Evolutionary conservation across 2,329 filamentous ascomycete species (phyloP).

Genomic region (Shiraia sp.): DNA sequence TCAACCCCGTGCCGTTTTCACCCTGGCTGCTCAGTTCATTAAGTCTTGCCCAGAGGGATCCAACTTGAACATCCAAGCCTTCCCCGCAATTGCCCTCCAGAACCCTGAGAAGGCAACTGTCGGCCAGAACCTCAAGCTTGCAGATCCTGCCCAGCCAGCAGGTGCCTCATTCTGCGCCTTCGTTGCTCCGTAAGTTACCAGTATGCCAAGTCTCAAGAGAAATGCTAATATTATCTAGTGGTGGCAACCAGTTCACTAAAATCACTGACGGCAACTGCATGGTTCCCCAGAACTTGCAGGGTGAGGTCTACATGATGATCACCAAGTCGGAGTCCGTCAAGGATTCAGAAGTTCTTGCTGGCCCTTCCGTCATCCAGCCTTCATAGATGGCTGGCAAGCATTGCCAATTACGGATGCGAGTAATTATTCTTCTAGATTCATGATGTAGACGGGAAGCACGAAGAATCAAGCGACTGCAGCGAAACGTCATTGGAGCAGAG

Average conservation of each 20-base stretch:
- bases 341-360: slow-evolving; percentile 63
- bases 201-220: slow-evolving; percentile 18
- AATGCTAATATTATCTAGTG: slow-evolving; percentile 33
- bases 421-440: slow-evolving; percentile 8
- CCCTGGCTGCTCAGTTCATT: slow-evolving; percentile 75
- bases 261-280: slow-evolving; percentile 62
- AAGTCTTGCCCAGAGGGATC: slow-evolving; percentile 66
- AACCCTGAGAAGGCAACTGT: slow-evolving; percentile 52
- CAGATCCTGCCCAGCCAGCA: slow-evolving; percentile 39
- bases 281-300: slow-evolving; percentile 65
- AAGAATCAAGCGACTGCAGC: neutral
- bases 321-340: slow-evolving; percentile 51
- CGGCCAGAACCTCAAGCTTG: slow-evolving; percentile 46
- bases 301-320: slow-evolving; percentile 70
- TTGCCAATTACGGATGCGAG: slow-evolving; percentile 5
- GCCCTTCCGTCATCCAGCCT: slow-evolving; percentile 44
- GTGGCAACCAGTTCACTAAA: slow-evolving; percentile 55
- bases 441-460: slow-evolving; percentile 1
- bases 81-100: slow-evolving; percentile 61
- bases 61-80: slow-evolving; percentile 65
- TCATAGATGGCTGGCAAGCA: slow-evolving; percentile 29
- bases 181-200: slow-evolving; percentile 59
- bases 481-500: slow-evolving; percentile 3
- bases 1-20: slow-evolving; percentile 70
- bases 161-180: slow-evolving; percentile 67